A percentile compares a stretch with the other conserved stretches of the same genome.
Conservation (phyloP, 163 green algal genomes). For the Scenedesmus sp. region DNA sequence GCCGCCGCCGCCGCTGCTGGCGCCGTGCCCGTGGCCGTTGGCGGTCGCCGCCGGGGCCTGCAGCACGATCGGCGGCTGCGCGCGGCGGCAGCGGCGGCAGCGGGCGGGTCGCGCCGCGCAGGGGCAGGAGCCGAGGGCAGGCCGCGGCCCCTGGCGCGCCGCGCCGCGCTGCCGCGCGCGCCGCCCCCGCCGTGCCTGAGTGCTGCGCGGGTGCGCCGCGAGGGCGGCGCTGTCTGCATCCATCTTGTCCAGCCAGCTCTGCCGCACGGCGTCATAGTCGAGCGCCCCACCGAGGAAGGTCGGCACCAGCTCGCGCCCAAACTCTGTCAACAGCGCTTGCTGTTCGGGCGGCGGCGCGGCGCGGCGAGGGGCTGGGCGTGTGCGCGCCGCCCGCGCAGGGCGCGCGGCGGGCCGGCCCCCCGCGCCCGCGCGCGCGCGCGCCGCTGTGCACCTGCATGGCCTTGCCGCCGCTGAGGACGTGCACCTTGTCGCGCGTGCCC, state of each 20-base stretch:
- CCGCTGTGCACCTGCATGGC: constrained; percentile 22
- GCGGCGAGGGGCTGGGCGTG: too few species aligned
- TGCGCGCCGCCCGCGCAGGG: too few species aligned
- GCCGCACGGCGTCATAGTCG: constrained; percentile 36
- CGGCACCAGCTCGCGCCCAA: constrained; percentile 10
- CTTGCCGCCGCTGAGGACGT: constrained; percentile 46
- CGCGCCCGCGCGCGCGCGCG: too few species aligned
- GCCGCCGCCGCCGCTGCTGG: constrained; percentile 24
- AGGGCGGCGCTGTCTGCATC: constrained; percentile 25
- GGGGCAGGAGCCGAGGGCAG: too few species aligned
- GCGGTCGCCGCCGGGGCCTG: background rate
- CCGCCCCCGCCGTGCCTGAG: too few species aligned
- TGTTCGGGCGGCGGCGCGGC: background rate
- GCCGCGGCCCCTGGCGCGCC: too few species aligned
- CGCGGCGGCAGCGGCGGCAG: background rate
- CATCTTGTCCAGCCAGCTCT: constrained; percentile 31
- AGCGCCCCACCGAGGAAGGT: constrained; percentile 32
- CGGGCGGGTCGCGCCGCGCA: too few species aligned
- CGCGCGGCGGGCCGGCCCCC: too few species aligned
- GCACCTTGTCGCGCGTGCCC: constrained; percentile 47
- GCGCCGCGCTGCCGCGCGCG: too few species aligned
- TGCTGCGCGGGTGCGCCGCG: background rate
- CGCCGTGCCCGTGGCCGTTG: background rate
- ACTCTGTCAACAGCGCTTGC: constrained; percentile 3
- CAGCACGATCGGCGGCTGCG: constrained; percentile 5